Conservation (phyloP, 257 asterid genomes). For the Solanum habrochaites region DNA sequence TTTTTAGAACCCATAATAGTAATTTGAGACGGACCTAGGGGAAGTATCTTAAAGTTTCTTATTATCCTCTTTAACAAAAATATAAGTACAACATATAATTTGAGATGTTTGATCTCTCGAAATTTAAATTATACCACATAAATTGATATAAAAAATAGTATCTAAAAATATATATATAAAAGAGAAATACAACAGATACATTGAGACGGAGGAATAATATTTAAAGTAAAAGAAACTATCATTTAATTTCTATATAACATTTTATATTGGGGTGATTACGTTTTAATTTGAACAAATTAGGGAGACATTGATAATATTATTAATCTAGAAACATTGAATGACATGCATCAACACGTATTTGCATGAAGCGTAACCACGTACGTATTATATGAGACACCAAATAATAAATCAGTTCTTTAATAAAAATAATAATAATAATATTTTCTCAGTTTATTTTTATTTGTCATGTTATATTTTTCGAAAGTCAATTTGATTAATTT, state of each 20-base stretch:
- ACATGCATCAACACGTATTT: background rate
- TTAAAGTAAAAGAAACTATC: background rate
- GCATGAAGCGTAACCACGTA: background rate
- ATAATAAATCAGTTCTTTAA: background rate
- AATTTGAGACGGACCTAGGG: no score
- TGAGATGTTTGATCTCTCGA: fast-evolving
- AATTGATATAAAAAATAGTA: no score
- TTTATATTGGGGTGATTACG: background rate
- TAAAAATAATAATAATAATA: no score
- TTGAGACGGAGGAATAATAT: background rate
- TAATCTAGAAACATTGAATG: background rate
- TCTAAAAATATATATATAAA: no score
- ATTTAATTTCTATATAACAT: background rate
- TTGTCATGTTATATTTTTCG: fast-evolving
- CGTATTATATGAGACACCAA: background rate
- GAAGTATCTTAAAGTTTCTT: no score
- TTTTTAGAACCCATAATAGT: no score
- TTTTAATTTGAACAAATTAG: background rate
- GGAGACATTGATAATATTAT: background rate
- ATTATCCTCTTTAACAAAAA: no score
- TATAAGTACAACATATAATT: no score
- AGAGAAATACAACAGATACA: no score
- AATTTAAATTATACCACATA: no score
- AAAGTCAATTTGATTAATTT: no score
- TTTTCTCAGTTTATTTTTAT: no score